Percentiles rank a stretch among this genome's conserved stretches.
phyloP scores from a whole-genome alignment of 768 basidiomycete genomes.

The Podaxis pistillaris region DNA sequence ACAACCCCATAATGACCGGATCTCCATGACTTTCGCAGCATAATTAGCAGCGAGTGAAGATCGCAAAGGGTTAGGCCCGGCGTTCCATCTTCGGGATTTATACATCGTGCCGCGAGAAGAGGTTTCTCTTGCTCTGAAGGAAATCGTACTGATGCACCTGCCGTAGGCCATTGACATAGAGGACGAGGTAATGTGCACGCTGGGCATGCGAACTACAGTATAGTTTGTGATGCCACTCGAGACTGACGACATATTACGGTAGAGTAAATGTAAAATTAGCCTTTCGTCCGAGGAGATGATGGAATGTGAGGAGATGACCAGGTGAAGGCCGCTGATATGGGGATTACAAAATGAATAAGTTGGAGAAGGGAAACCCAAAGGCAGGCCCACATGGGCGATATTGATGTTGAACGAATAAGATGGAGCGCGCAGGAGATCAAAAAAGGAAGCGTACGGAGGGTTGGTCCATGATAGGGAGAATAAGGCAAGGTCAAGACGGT shows the following conservation, averaged over 20 bases:
- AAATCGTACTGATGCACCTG: too few species aligned
- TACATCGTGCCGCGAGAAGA: too few species aligned
- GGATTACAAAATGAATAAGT: not conserved
- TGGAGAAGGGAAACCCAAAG: not conserved
- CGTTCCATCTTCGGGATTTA: too few species aligned
- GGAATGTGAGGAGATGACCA: not conserved
- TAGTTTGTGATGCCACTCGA: not conserved
- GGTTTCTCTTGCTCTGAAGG: too few species aligned
- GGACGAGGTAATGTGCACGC: not conserved
- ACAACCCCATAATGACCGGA: not conserved
- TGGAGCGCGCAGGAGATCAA: not conserved
- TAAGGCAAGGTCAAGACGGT: too few species aligned
- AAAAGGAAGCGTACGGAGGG: not conserved
- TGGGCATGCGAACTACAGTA: not conserved
- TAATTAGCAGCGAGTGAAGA: not conserved
- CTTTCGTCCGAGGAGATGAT: not conserved
- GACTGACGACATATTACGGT: not conserved
- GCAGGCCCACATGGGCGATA: not conserved
- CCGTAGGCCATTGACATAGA: not conserved
- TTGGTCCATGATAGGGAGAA: too few species aligned
- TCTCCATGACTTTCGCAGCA: not conserved
- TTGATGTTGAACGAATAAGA: not conserved
- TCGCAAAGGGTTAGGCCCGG: too few species aligned
- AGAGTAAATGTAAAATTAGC: not conserved
- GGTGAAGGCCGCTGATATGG: not conserved